Evolutionary conservation across 106 monocot genomes (phyloP), one percentile per base, ranked within the genome.

Genomic region (Allium cepa): DNA sequence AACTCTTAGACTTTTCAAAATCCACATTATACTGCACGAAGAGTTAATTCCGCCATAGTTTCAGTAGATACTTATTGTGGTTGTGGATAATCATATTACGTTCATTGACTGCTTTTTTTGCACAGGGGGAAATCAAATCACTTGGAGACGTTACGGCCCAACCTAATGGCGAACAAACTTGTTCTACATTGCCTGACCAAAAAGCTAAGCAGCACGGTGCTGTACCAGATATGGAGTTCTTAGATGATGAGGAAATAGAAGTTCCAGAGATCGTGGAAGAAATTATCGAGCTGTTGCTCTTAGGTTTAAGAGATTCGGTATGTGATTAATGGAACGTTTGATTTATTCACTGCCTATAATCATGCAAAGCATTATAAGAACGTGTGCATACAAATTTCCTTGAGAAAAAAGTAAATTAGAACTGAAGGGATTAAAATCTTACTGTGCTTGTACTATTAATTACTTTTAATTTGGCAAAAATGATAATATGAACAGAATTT

Each of bases 221-320:
- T 78, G 49, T 57, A 18, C 58, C 12, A 49, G 28, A 26, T 76
- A 48, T 65, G 65, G 58, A 36, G 71, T 68, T 50, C 48, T 62
- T 58, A 73, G 85, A 83, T 66, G 87, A 86, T 62, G 90, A 91
- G 47, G 84, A 81, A 68, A 79, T 83, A 68, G 90, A 99, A 52
- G 79, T 93, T 59, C 97, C 97, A 77, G 97, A 99, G 77, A 77
- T 83, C 26, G 83, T 90, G 51, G 97, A 99, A 72, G 97, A 93
- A 66, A 90, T 99, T 53, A 80, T 99, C 58, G 97, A 99, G 68
- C 71, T 87, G 45, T 65, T 99, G 71, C 74, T 99, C 13, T 84
- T 87, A 70, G 86, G 92, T 48, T 79, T 93, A 56, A 89, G 84
- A 85, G 97, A 99, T 76, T 79, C 87, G 67, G 97, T 93, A 93